Base-by-base conservation (phyloP, 2,329 filamentous ascomycete species). In the Aspergillus sp. region DNA sequence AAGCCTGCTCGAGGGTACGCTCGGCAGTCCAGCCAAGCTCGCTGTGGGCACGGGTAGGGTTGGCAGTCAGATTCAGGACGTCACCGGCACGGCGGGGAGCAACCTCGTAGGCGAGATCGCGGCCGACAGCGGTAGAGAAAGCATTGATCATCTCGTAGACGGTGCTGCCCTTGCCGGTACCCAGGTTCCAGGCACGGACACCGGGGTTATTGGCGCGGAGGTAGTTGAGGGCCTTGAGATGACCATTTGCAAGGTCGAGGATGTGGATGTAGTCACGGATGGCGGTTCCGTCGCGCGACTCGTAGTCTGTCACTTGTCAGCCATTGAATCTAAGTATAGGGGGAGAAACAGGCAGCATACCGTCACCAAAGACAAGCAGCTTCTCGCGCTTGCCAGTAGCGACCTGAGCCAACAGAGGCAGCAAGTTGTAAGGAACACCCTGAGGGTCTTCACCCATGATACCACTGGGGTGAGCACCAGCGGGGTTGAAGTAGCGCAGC, bases 381-480 rank as follows among this genome's bases (percentile, higher is more conserved):
- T 96, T 96, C 64, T 95, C 88, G 56, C 91, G 82, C 67, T 96
- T 90, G 60, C 93, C 93, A 25, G 93, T 94, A 12, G 93, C 93
- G 41, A 98, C 93, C 75, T 97, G 90, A 48, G 91, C 93, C 20
- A 98, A 81, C 51, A 98, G 78, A 15, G 93, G 93, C 39, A 98
- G 82, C 54, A 98, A 79, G 76, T 98, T 98, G 79, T 89, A 97
- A 1, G 93, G 93, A 19, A 96, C 82, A 50, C 93, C 93, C 68
- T 95, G 85, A 41, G 93, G 93, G 71, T 98, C 93, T 75, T 98
- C 93, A 59, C 93, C 93, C 90, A 98, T 95, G 70, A 98, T 83
- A 49, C 93, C 94, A 62, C 83, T 91, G 43, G 94, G 93, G 72
- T 98, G 93, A 48, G 90, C 86, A 62, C 93, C 93, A 49, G 87